Percentiles rank a stretch among this genome's conserved stretches.
Conservation (phyloP, 164 flowering plant species). For the Macadamia integrifolia region DNA sequence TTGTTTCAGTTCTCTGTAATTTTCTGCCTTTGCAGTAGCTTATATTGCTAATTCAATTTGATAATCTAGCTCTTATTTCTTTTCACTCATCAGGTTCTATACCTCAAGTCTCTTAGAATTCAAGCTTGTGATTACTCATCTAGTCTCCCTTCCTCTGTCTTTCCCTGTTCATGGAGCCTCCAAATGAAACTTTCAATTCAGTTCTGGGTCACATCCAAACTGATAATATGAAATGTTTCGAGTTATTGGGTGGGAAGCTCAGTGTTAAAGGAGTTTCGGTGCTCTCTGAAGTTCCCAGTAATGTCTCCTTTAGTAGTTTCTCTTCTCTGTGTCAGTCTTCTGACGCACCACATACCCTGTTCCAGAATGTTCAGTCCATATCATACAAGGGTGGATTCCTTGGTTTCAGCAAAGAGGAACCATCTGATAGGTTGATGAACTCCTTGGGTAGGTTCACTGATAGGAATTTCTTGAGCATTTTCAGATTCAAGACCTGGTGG, state of each 20-base stretch:
- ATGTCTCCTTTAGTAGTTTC: conserved; percentile 47
- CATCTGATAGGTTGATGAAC: conserved; percentile 44
- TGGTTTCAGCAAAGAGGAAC: conserved; percentile 43
- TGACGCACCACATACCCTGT: conserved; percentile 45
- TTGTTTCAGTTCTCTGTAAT: neutral
- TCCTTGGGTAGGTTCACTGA: conserved; percentile 54
- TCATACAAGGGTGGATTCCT: conserved; percentile 39
- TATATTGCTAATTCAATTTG: neutral
- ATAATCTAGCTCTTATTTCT: too few species aligned
- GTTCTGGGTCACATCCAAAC: conserved; percentile 5
- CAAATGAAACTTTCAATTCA: conserved; percentile 24
- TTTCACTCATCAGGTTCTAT: too few species aligned
- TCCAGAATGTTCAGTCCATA: conserved; percentile 34
- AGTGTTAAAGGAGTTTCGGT: conserved; percentile 46
- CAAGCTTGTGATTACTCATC: neutral
- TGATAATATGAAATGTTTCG: conserved; percentile 19
- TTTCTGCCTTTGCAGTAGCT: neutral
- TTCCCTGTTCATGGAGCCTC: conserved; percentile 39
- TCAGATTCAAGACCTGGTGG: conserved; percentile 95
- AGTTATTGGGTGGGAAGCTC: conserved; percentile 42
- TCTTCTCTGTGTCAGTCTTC: conserved; percentile 31
- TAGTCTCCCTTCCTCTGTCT: conserved; percentile 14
- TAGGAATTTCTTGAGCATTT: conserved; percentile 59
- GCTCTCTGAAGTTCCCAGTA: conserved; percentile 61
- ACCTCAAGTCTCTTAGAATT: neutral